Conservation (phyloP, 2,329 filamentous ascomycete species). For the Pestalotiopsis sp. region DNA sequence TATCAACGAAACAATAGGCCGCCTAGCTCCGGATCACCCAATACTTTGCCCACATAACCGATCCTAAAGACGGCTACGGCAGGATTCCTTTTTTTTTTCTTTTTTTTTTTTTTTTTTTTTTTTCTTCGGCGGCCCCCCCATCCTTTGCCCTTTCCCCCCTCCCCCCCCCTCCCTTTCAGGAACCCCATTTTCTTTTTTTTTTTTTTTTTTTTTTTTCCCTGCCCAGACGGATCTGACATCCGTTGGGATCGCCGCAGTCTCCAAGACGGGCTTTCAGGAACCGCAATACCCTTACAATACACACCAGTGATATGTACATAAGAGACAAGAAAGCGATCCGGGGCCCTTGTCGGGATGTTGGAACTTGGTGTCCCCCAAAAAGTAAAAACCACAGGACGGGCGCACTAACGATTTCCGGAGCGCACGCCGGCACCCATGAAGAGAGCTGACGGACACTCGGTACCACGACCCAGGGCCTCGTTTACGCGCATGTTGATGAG, state of each 20-base stretch:
- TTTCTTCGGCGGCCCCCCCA: too few relatives aligned
- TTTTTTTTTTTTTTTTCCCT: too few relatives aligned
- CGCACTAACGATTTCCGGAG: background rate
- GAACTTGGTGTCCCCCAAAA: background rate
- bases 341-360: background rate
- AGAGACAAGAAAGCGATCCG: background rate
- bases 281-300: background rate
- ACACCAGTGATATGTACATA: background rate
- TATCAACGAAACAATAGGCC: background rate
- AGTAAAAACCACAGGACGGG: background rate
- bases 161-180: too few relatives aligned
- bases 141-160: too few relatives aligned
- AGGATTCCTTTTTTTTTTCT: too few relatives aligned
- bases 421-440: background rate
- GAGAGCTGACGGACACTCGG: background rate
- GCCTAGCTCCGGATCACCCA: background rate
- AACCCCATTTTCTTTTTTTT: too few relatives aligned
- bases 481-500: background rate
- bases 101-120: too few relatives aligned
- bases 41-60: background rate
- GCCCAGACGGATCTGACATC: background rate
- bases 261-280: background rate
- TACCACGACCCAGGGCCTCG: background rate
- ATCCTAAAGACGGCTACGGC: background rate
- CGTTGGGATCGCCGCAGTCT: constrained; percentile 2